Percentiles rank a stretch among this genome's conserved stretches.
These are phyloP conservation scores for Triticum aestivum DNA, from an alignment of 176 grass and related monocot species.

Conservation along the genomic window IWGSC_CS_RefSeq_v2.1 NC_057810.1:514926943-514927442, in stretches of 20 bases:
- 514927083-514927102: conserved; percentile 66
- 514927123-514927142: conserved; percentile 94
- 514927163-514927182: conserved; percentile 91
- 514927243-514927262: conserved; percentile 50
- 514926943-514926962: conserved; percentile 89
- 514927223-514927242: conserved; percentile 31
- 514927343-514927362: neutral
- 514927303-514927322: conserved; percentile 99
- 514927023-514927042: conserved; percentile 11
- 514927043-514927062: conserved; percentile 11
- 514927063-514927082: conserved; percentile 47
- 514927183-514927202: conserved; percentile 67
- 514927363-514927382: neutral
- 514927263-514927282: conserved; percentile 92
- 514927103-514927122: conserved; percentile 57
- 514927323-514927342: conserved; percentile 58
- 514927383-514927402: neutral
- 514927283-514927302: conserved; percentile 80
- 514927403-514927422: conserved; percentile 18
- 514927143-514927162: conserved; percentile 94
- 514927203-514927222: conserved; percentile 35
- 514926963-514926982: conserved; percentile 97
- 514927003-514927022: conserved; percentile 20
- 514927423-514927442: conserved; percentile 97
- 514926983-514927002: conserved; percentile 82